Evolutionary conservation across 768 basidiomycete species (phyloP).

Genomic region (Suillus fuscotomentosus): DNA sequence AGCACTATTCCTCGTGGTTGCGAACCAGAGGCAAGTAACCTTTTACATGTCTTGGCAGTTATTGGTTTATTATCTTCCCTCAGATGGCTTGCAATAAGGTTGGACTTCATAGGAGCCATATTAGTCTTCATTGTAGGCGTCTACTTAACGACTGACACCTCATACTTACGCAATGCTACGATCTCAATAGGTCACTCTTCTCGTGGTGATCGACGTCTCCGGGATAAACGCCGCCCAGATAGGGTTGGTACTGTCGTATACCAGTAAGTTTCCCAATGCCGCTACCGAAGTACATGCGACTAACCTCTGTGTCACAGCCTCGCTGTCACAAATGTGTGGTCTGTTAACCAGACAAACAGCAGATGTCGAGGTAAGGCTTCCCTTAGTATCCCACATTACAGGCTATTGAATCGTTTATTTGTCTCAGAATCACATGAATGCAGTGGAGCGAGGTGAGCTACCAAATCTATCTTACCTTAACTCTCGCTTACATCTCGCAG

Average conservation of each 20-base stretch:
- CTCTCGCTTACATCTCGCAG: slow-evolving; percentile 21
- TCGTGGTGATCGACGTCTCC: slow-evolving; percentile 55
- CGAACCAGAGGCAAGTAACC: slow-evolving; percentile 54
- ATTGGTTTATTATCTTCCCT: not conserved
- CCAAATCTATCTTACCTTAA: not conserved
- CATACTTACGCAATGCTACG: not conserved
- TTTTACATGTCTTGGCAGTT: not conserved
- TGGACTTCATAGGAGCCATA: slow-evolving; percentile 66
- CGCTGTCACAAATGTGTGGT: slow-evolving; percentile 50
- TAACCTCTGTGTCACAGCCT: slow-evolving; percentile 30
- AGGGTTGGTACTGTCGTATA: slow-evolving; percentile 70
- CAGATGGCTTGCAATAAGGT: slow-evolving; percentile 69
- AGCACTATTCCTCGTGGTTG: slow-evolving; percentile 61
- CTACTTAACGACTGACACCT: not conserved
- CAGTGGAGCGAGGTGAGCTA: slow-evolving; percentile 52
- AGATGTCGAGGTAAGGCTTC: slow-evolving; percentile 55
- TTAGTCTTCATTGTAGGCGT: slow-evolving; percentile 50
- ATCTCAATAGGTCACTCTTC: slow-evolving; percentile 53
- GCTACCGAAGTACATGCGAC: not conserved
- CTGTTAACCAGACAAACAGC: slow-evolving; percentile 57
- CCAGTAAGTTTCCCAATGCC: slow-evolving; percentile 35
- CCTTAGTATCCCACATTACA: not conserved
- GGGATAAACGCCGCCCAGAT: slow-evolving; percentile 64
- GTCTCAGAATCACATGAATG: slow-evolving; percentile 62
- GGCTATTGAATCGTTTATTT: not conserved